Base-by-base conservation (phyloP, 768 basidiomycete species). In the Cystobasidium ongulense region DNA sequence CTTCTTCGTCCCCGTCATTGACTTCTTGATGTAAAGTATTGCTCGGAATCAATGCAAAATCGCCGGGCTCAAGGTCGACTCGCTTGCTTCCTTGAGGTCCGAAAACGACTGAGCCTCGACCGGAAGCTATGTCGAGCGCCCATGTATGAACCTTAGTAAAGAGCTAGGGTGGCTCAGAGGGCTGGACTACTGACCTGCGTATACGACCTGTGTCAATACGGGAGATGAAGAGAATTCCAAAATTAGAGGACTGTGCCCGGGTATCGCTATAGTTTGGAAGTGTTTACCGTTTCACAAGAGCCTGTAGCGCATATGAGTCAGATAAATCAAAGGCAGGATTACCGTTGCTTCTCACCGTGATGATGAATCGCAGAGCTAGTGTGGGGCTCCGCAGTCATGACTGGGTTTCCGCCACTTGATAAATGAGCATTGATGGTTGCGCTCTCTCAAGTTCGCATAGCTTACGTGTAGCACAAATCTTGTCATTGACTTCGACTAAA, bases 1-100 rank as follows among this genome's bases (percentile, higher is more conserved):
- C 74, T 74, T 78, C 66, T 43, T 78, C 77, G 35, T 78, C 77
- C 5, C 77, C 77, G n/a, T 77, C 77, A 53, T 78, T 78, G 15
- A 74, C 64, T 70, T 78, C 77, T 61, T 76, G 73, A 50, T 78
- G 77, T 29, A 75, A 75, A 1, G 70, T 75, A 8, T 67, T 43
- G 1, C 73, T 70, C 8, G 77, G 77, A 13, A 77, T 78, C 18
- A 78, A 52, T 10, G 76, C 77, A 52, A 66, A 77, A 62, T 78
- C 77, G 8, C 77, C 77, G 4, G 77, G 73, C 23, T 75, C 73
- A 23, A 78, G 59, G 8, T 75, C 63, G 33, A 59, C 50, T 15
- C 66, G 70, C 54, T 75, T 74, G n/a, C 76, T 74, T n/a, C 74
- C 75, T 10, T 76, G 70, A 5, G 68, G 68, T 1, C 68, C 68